Percentiles rank a stretch among this genome's conserved stretches.
Evolutionary conservation across 257 asterid species (phyloP).

Genomic region (Nicotiana attenuata): DNA sequence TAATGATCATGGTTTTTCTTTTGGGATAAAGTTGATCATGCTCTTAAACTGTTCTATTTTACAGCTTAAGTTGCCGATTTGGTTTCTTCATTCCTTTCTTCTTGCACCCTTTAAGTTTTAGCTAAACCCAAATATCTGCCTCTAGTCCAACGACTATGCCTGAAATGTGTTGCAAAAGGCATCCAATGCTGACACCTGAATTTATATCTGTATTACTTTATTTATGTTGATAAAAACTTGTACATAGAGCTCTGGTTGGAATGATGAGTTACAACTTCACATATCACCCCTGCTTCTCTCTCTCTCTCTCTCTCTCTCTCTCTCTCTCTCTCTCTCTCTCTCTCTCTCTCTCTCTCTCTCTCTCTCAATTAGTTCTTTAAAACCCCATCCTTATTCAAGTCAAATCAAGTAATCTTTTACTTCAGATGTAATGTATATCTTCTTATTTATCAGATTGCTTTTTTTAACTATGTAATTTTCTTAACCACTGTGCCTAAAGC

Average conservation of each 20-base stretch:
- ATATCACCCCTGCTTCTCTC: not conserved
- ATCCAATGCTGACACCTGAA: not conserved
- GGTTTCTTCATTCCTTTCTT: not conserved
- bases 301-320: too few relatives aligned
- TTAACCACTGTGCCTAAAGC: not conserved
- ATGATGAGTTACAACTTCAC: not conserved
- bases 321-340: not conserved
- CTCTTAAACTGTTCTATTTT: not conserved
- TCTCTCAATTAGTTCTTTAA: not conserved
- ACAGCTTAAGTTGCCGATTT: not conserved
- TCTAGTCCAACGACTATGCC: not conserved
- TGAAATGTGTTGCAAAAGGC: not conserved
- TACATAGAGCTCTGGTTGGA: not conserved
- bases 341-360: not conserved
- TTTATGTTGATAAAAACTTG: not conserved
- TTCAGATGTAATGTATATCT: conserved; percentile 3
- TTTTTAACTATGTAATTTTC: not conserved
- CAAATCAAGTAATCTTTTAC: not conserved
- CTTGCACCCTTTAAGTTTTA: not conserved
- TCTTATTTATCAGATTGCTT: not conserved
- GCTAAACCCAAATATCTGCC: not conserved
- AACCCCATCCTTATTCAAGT: conserved; percentile 2
- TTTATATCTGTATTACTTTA: not conserved
- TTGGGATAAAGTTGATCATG: not conserved
- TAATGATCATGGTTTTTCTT: not conserved